Evolutionary conservation across 2,329 filamentous ascomycete species (phyloP).

Genomic region (Verticillium isaacii): DNA sequence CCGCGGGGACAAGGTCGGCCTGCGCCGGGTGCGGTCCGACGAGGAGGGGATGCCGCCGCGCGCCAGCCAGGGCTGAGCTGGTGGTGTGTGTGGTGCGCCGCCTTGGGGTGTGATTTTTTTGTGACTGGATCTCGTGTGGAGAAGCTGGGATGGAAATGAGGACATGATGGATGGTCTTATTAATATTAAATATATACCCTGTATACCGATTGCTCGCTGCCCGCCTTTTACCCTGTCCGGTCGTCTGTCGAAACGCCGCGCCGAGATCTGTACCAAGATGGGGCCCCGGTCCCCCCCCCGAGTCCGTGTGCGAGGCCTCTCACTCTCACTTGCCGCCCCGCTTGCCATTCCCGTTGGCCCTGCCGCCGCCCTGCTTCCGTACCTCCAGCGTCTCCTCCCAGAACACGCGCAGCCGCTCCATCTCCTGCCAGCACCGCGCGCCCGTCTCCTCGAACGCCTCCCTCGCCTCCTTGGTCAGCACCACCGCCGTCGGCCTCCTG

Average conservation of each 20-base stretch:
- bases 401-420: conserved; percentile 64
- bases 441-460: conserved; percentile 60
- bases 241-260: no score
- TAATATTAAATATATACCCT: no score
- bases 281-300: no score
- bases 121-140: background rate
- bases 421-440: conserved; percentile 58
- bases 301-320: background rate
- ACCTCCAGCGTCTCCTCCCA: conserved; percentile 50
- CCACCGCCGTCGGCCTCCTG: conserved; percentile 52
- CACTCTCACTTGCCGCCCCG: background rate
- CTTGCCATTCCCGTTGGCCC: background rate
- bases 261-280: no score
- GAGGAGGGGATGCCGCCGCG: conserved; percentile 20
- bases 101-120: background rate
- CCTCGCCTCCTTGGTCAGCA: conserved; percentile 57
- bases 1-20: conserved; percentile 40
- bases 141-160: background rate
- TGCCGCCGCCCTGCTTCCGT: background rate
- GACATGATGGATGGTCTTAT: no score
- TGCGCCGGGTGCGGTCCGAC: conserved; percentile 47
- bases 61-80: conserved; percentile 7
- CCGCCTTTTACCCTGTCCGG: no score
- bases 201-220: no score
- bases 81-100: background rate